These are phyloP conservation scores for Tetracentron sinense DNA, from an alignment of 164 flowering plant species.

Conservation along the genomic window DNA sequence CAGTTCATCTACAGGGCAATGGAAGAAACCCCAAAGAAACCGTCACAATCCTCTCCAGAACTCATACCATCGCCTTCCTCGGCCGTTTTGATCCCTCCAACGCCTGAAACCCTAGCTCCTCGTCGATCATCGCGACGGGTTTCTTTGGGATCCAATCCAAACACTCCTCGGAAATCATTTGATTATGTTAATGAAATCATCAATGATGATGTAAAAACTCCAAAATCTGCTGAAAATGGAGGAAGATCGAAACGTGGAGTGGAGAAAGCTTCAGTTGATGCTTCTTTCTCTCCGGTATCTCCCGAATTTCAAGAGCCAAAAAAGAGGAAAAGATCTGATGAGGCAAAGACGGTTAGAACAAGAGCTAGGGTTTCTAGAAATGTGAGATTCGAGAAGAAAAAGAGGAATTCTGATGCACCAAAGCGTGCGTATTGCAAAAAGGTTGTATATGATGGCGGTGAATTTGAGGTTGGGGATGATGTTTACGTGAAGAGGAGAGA, in stretches of 20 bases:
- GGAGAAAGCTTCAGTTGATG: not conserved
- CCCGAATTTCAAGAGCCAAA: constrained; percentile 9
- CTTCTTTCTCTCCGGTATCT: constrained; percentile 14
- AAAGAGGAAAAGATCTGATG: constrained; percentile 13
- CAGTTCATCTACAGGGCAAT: constrained; percentile 4
- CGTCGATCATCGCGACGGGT: constrained; percentile 20
- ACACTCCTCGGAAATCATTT: not conserved
- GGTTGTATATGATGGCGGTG: constrained; percentile 72
- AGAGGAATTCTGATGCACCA: not conserved
- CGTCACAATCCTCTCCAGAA: constrained; percentile 5
- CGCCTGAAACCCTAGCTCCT: constrained; percentile 11
- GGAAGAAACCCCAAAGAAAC: constrained; percentile 16
- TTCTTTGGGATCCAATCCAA: not conserved
- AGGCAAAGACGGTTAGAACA: not conserved
- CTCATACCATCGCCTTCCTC: constrained; percentile 11
- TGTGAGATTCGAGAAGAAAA: constrained; percentile 10
- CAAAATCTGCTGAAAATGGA: constrained; percentile 9
- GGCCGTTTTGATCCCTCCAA: constrained; percentile 10
- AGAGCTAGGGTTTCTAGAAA: constrained; percentile 4
- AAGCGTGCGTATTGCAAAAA: constrained; percentile 62
- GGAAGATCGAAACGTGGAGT: not conserved
- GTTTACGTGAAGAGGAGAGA: constrained; percentile 94
- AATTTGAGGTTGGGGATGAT: constrained; percentile 74
- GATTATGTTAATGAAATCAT: not conserved
- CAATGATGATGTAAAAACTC: not conserved